phyloP scores from a whole-genome alignment of 2,329 filamentous ascomycete species.

The Stagonosporopsis rhizophila region DNA sequence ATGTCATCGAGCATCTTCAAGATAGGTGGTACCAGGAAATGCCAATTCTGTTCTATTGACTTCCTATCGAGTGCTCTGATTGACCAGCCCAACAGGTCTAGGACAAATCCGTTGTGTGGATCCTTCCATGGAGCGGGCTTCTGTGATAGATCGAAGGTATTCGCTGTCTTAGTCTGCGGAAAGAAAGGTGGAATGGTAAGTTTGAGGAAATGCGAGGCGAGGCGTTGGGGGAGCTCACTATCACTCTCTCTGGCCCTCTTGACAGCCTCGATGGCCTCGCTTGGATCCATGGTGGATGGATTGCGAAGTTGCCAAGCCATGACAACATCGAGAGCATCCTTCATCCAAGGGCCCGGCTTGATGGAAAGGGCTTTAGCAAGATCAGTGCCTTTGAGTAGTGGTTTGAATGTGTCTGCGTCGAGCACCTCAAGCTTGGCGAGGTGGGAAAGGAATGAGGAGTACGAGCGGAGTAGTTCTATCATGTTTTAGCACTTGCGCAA shows the following conservation, averaged over 20 bases:
- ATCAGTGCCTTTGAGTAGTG: constrained; percentile 73
- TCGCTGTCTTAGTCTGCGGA: constrained; percentile 44
- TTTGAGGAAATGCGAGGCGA: constrained; percentile 65
- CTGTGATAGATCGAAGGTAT: constrained; percentile 64
- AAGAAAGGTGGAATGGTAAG: constrained; percentile 73
- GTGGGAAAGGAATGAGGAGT: constrained; percentile 61
- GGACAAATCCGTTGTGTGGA: constrained; percentile 54
- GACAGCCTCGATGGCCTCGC: constrained; percentile 55
- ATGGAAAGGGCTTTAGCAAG: constrained; percentile 71
- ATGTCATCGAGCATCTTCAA: constrained; percentile 73
- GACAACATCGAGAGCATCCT: constrained; percentile 76
- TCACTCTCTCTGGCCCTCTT: constrained; percentile 48
- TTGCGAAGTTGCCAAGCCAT: constrained; percentile 90
- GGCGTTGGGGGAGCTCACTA: constrained; percentile 59
- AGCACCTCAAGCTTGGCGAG: constrained; percentile 59
- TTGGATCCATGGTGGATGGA: constrained; percentile 67
- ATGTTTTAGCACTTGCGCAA: constrained; percentile 21
- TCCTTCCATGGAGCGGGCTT: constrained; percentile 68
- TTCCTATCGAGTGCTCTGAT: constrained; percentile 60
- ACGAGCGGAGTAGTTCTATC: constrained; percentile 57
- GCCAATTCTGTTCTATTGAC: constrained; percentile 66
- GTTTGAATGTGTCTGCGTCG: constrained; percentile 57
- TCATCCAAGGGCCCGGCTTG: constrained; percentile 84
- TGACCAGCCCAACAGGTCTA: constrained; percentile 69
- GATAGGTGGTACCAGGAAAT: constrained; percentile 72